Conservation (phyloP, 345 rosid genomes). For the Clausena lansium region DNA sequence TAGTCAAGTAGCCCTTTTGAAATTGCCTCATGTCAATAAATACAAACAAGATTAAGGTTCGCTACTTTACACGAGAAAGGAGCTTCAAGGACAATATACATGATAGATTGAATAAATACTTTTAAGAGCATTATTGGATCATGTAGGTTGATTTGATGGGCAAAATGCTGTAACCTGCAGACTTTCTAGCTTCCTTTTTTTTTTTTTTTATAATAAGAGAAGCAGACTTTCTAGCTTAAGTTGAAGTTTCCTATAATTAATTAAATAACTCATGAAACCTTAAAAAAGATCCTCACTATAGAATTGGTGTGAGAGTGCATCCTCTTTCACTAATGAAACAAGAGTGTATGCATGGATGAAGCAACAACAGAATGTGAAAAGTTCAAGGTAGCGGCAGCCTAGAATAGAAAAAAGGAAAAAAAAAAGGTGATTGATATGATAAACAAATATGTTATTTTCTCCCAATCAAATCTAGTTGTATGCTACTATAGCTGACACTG, state of each 20-base stretch:
- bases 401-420: not conserved
- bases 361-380: not conserved
- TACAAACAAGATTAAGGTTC: not conserved
- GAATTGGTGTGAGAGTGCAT: not conserved
- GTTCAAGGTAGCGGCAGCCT: not conserved
- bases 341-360: not conserved
- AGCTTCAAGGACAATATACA: not conserved
- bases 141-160: not conserved
- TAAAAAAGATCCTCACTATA: not conserved
- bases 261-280: not conserved
- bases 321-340: not conserved
- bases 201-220: too few species aligned
- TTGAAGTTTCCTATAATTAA: too few species aligned
- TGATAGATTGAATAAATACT: not conserved
- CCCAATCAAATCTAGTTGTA: not conserved
- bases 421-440: not conserved
- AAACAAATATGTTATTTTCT: too few species aligned
- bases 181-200: too few species aligned
- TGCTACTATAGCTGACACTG: not conserved
- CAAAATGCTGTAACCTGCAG: not conserved
- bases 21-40: not conserved
- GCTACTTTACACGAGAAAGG: not conserved
- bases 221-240: too few species aligned
- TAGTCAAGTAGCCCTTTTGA: not conserved
- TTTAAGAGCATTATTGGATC: not conserved